phyloP scores from a whole-genome alignment of 1,139 yeast genomes.

The Suhomyces ambrosiae region DNA sequence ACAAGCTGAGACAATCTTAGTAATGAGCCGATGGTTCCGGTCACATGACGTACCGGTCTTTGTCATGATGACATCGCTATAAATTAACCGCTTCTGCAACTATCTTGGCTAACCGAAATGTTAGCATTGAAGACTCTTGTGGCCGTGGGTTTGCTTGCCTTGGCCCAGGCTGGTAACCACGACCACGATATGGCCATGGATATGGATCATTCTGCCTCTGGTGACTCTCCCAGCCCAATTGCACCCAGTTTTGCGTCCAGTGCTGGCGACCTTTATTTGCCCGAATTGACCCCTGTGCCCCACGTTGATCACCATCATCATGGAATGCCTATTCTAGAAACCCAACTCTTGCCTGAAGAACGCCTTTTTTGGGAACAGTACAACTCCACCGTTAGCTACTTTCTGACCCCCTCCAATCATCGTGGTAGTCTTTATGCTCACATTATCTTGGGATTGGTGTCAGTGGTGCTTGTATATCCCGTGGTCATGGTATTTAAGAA shows the following conservation, averaged over 20 bases:
- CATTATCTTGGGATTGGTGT: conserved; percentile 43
- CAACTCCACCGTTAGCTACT: conserved; percentile 71
- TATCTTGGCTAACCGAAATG: neutral
- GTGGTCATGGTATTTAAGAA: conserved; percentile 65
- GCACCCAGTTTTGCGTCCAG: too few relatives aligned
- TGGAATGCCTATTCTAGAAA: conserved; percentile 76
- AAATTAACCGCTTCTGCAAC: conserved; percentile 7
- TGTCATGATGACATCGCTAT: conserved; percentile 6
- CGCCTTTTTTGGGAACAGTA: conserved; percentile 75
- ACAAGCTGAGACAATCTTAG: too few relatives aligned
- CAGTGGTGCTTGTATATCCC: conserved; percentile 69
- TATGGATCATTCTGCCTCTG: conserved; percentile 4
- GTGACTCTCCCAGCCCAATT: too few relatives aligned
- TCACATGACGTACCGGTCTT: conserved; percentile 16
- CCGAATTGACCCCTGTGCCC: conserved; percentile 35
- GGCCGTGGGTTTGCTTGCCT: conserved; percentile 7
- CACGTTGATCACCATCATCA: conserved; percentile 62
- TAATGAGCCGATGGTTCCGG: conserved; percentile 20
- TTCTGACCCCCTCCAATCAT: conserved; percentile 55
- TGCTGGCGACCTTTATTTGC: neutral
- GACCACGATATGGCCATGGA: neutral
- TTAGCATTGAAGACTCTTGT: conserved; percentile 2
- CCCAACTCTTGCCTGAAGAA: conserved; percentile 71
- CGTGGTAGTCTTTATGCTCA: conserved; percentile 62
- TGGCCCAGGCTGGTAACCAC: neutral